Base-by-base conservation (phyloP, 768 basidiomycete species). In the Thelephora ganbajun region DNA sequence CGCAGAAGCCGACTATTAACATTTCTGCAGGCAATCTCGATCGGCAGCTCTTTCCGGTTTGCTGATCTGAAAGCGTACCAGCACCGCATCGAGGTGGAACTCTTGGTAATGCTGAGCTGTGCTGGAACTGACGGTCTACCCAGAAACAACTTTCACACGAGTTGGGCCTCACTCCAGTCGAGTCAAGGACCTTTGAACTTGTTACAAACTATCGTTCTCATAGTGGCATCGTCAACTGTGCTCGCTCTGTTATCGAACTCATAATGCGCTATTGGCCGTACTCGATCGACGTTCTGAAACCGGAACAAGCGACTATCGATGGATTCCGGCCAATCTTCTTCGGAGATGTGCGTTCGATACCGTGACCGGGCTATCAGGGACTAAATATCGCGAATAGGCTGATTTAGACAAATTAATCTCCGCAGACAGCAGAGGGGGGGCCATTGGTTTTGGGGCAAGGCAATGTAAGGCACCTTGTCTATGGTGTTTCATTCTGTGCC, bases 11-110 rank as follows among this genome's bases (percentile, higher is more conserved):
- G n/a, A n/a, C 26, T 9, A 4, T 9, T 41, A 22, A 41, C 14
- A 6, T 18, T 2, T 14, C 22, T 14, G 14, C 7, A 41, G 51
- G 80, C 83, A 0, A 85, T 86, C 33, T 77, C 79, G 1, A 71
- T 73, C 1, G 83, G 82, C 13, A 80, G 77, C 49, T 72, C 79
- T 0, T 85, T 86, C 55, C 63, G 76, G 16, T 86, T 85, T 55
- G 64, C 80, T 47, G 83, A 83, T 37, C 54, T 85, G 46, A 83
- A 79, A 55, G 72, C 81, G 0, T 80, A 79, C 53, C 54, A 80
- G 37, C 73, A 71, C 48, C 70, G 77, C 36, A 57, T 77, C 0
- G 80, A 85, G 64, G 82, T 77, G 46, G n/a, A n/a, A n/a, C n/a
- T n/a, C 20, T 20, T 16, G n/a, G n/a, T n/a, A n/a, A n/a, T n/a